Percentiles rank a stretch among this genome's conserved stretches.
Evolutionary conservation across 78 protist species (phyloP).

Genomic region (Dictyostelium capitatum): DNA sequence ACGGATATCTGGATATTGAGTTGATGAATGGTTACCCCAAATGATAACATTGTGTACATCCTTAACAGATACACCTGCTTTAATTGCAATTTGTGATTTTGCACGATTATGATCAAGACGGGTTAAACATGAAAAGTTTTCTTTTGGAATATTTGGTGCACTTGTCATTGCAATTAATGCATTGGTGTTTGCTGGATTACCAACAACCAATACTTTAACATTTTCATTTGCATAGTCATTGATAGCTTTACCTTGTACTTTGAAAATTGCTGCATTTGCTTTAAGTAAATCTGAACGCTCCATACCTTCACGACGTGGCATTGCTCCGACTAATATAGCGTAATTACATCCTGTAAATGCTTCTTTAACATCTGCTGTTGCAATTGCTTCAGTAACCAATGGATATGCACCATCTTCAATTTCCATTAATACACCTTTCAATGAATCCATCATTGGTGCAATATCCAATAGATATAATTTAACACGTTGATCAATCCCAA

Average conservation of each 20-base stretch:
- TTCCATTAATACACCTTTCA: slow-evolving; percentile 75
- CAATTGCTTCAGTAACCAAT: slow-evolving; percentile 36
- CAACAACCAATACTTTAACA: slow-evolving; percentile 94
- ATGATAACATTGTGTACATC: slow-evolving; percentile 88
- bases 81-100: slow-evolving; percentile 67
- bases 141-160: slow-evolving; percentile 90
- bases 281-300: slow-evolving; percentile 93
- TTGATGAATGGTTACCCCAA: slow-evolving; percentile 97
- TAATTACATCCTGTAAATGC: slow-evolving; percentile 82
- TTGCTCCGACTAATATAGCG: slow-evolving; percentile 95
- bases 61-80: slow-evolving; percentile 34
- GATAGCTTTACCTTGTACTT: slow-evolving; percentile 91
- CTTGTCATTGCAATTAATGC: slow-evolving; percentile 76
- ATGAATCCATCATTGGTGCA: slow-evolving; percentile 28
- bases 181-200: slow-evolving; percentile 99
- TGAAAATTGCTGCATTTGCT: slow-evolving; percentile 92
- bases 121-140: slow-evolving; percentile 94
- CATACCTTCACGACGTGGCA: slow-evolving; percentile 97
- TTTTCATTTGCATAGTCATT: slow-evolving; percentile 78
- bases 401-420: slow-evolving; percentile 82
- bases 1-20: slow-evolving; percentile 84
- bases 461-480: slow-evolving; percentile 94
- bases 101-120: slow-evolving; percentile 97
- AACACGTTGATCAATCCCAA: slow-evolving; percentile 88
- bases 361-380: slow-evolving; percentile 71